Conservation (phyloP, 768 basidiomycete species). For the Boletus reticulatus region DNA sequence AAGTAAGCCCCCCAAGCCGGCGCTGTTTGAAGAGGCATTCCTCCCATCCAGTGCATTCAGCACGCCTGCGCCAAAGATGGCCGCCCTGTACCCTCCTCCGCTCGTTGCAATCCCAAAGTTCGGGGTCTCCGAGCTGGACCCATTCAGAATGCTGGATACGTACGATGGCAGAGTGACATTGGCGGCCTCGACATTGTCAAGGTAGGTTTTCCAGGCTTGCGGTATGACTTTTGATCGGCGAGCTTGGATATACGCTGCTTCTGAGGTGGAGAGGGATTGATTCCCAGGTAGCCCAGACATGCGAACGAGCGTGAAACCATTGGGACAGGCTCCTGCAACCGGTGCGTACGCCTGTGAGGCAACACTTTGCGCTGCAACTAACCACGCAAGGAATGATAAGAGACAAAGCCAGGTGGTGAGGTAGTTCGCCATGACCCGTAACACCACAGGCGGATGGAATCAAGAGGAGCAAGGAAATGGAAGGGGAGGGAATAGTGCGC, state of each 20-base stretch:
- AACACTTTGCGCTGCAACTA: conserved; percentile 20
- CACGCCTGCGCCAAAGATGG: conserved; percentile 52
- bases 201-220: conserved; percentile 39
- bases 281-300: conserved; percentile 21
- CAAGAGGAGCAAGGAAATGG: neutral
- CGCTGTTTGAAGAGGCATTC: conserved; percentile 39
- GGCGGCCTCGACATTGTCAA: conserved; percentile 35
- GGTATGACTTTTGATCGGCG: conserved; percentile 37
- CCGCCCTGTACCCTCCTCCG: conserved; percentile 59
- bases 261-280: conserved; percentile 37
- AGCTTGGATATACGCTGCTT: conserved; percentile 35
- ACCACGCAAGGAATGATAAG: neutral
- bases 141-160: conserved; percentile 31
- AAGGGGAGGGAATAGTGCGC: neutral
- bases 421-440: neutral
- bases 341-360: conserved; percentile 29
- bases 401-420: conserved; percentile 12
- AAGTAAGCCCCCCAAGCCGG: conserved; percentile 49
- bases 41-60: conserved; percentile 48
- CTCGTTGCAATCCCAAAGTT: conserved; percentile 49
- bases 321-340: conserved; percentile 15
- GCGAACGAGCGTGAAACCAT: conserved; percentile 29
- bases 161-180: conserved; percentile 33
- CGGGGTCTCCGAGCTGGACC: conserved; percentile 25
- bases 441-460: neutral